Evolutionary conservation across 345 rosid species (phyloP), one percentile per base, ranked within the genome.

Genomic region (Pseudoturritis turrita): DNA sequence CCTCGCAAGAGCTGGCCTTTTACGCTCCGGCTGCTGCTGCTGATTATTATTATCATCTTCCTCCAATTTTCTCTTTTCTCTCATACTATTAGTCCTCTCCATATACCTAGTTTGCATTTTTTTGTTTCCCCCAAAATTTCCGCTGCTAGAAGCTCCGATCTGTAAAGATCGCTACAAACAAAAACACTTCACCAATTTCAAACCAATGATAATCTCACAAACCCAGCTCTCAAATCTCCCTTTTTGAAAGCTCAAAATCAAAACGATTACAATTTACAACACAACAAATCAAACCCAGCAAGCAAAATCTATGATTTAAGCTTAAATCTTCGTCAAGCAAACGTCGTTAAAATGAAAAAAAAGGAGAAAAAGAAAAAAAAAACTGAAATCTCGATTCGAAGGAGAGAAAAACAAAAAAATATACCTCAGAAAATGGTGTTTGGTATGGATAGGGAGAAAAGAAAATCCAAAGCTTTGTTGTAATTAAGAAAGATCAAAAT

Each of bases 1-100:
- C 96, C 98, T 91, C 19, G 97, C 92, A 72, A 94, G 80, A 84
- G 98, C 97, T 2, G 98, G 98, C 37, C 91, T 83, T 74, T 91
- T 94, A 75, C 87, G 77, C 65, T 89, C 97, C 19, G 96, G 89
- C 72, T 88, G 94, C 22, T 77, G 84, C 43, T 83, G 28, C 36
- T 62, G 39, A 1, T 39, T 3, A 17, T 19, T 13, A 71, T 65
- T 81, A 8, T 81, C 80, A 51, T 82, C 78, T 52, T 84, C 80
- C 54, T 91, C 97, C 52, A 85, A 70, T 28, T 87, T 79, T 63
- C 98, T 82, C 84, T 94, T 94, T 62, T 86, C 95, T 76, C 95
- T 80, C 88, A 86, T 87, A 70, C 84, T 85, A 61, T 81, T 91
- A 54, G 96, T 81, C 81, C 96, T 84, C 81, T 90, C 90, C 89